Evolutionary conservation across 148 eudicot genomes (phyloP), one percentile per base, ranked within the genome.

Genomic region (Chenopodium suecicum): DNA sequence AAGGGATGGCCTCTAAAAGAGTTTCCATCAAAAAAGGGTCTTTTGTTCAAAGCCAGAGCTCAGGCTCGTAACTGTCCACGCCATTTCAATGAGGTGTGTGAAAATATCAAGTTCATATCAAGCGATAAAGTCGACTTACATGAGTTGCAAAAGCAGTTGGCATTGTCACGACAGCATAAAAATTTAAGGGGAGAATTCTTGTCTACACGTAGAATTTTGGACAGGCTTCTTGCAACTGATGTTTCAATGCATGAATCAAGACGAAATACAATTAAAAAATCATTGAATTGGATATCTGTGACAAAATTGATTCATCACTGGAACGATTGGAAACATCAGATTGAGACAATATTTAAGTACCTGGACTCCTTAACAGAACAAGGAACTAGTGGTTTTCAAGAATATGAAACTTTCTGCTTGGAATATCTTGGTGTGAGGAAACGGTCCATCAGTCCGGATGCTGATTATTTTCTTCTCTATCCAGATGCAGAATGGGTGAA

Each of bases 1-100:
- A 75, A 60, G 65, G 94, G 94, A 75, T 91, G 92, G 94, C 90
- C 94, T 2, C 31, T 88, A 48, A 91, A 91, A 78, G 77, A 79
- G 8, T 93, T 90, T 80, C 66, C 85, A 4, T 75, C 44, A 5
- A 84, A 88, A 82, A 78, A 84, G 20, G 84, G 89, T 78, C 87
- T 90, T 71, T 80, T 71, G 37, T 76, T 13, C n/a, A 84, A 80
- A 79, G 86, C 86, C 34, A 86, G 63, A 77, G 62, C 64, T 60
- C 47, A 70, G 66, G 90, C 87, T 1, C 12, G 22, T 47, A 82
- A 80, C 11, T 12, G 34, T n/a, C 81, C 83, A 8, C 78, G 76
- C 8, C 1, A 10, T 32, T 82, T 86, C 37, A 75, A 80, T 82
- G 69, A 32, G 46, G 72, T 52, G 65, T 86, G 80, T 64, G 25